Evolutionary conservation across 768 basidiomycete species (phyloP).

Genomic region (Termitomyces sp.): DNA sequence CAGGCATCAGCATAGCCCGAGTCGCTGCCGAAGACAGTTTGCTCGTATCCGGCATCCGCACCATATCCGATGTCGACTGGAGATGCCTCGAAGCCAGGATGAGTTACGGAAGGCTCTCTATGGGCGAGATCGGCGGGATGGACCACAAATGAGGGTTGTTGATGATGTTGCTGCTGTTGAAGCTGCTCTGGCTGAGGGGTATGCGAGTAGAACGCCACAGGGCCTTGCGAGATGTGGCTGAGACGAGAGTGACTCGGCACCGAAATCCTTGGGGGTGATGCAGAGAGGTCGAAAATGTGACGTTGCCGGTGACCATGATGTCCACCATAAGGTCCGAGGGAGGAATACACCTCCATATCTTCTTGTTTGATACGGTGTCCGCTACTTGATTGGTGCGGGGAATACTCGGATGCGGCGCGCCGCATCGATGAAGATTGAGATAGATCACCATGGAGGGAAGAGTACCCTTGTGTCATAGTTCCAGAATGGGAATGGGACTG

Average conservation of each 20-base stretch:
- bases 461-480: neutral
- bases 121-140: conserved; percentile 9
- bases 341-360: conserved; percentile 5
- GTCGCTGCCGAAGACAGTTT: conserved; percentile 2
- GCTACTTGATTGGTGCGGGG: neutral
- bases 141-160: conserved; percentile 1
- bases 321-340: neutral
- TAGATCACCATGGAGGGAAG: neutral
- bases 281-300: conserved; percentile 15
- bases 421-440: conserved; percentile 4
- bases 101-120: neutral
- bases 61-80: conserved; percentile 4
- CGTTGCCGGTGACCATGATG: conserved; percentile 6
- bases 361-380: conserved; percentile 9
- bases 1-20: conserved; percentile 10
- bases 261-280: neutral
- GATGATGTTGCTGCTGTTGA: conserved; percentile 1
- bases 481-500: conserved; percentile 10
- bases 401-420: conserved; percentile 5
- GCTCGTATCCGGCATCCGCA: conserved; percentile 5
- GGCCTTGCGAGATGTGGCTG: neutral
- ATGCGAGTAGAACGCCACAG: conserved; percentile 9
- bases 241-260: conserved; percentile 1
- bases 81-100: conserved; percentile 2
- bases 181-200: neutral